phyloP scores from a whole-genome alignment of 1,284 basidiomycete species.

The Trametes sp. region DNA sequence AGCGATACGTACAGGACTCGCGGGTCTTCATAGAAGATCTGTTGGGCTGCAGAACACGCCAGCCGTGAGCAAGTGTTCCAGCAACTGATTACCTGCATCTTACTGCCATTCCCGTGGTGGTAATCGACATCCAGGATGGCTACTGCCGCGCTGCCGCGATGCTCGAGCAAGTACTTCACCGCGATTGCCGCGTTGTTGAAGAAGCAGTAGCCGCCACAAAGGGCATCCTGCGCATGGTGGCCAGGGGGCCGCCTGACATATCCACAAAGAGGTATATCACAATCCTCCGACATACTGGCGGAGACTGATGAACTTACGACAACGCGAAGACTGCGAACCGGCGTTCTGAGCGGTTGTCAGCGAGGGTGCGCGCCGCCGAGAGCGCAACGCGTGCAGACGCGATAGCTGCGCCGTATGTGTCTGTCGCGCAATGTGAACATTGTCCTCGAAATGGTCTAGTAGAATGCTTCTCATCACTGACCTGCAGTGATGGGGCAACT shows the following conservation, averaged over 20 bases:
- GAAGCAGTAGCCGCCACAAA: slow-evolving; percentile 49
- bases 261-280: not conserved
- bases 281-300: not conserved
- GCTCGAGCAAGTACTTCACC: slow-evolving; percentile 40
- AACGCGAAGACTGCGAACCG: slow-evolving; percentile 38
- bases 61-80: not conserved
- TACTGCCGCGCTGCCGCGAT: slow-evolving; percentile 19
- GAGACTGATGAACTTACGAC: slow-evolving; percentile 33
- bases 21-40: slow-evolving; percentile 46
- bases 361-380: slow-evolving; percentile 33
- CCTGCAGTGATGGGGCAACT: slow-evolving; percentile 46
- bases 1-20: slow-evolving; percentile 46
- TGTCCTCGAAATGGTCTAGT: not conserved
- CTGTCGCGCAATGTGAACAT: slow-evolving; percentile 24
- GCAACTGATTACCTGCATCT: slow-evolving; percentile 11
- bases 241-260: slow-evolving; percentile 46
- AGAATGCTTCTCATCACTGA: slow-evolving; percentile 9
- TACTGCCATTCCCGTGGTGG: slow-evolving; percentile 50
- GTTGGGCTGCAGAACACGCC: slow-evolving; percentile 35
- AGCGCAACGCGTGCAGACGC: slow-evolving; percentile 43
- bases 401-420: slow-evolving; percentile 41
- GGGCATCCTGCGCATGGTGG: slow-evolving; percentile 43
- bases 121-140: slow-evolving; percentile 51
- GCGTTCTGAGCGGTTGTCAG: slow-evolving; percentile 10
- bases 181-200: slow-evolving; percentile 47